Evolutionary conservation across 768 basidiomycete genomes (phyloP).

Genomic region (Mycena indigotica): DNA sequence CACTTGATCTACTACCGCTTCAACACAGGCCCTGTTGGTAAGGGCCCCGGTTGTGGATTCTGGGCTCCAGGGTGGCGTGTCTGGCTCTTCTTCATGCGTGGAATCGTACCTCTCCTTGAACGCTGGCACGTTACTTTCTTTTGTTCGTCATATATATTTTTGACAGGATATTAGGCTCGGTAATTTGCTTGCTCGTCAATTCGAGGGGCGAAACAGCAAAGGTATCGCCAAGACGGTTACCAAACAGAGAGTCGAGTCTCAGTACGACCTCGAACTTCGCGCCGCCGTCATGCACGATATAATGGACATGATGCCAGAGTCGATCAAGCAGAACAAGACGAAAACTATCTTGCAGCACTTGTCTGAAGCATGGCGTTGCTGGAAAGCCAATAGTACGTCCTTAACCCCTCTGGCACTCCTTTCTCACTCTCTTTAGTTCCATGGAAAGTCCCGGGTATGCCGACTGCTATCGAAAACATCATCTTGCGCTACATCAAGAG

Average conservation of each 20-base stretch:
- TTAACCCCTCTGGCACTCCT: neutral
- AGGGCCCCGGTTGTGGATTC: constrained; percentile 98
- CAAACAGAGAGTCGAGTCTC: constrained; percentile 98
- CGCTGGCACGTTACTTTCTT: constrained; percentile 64
- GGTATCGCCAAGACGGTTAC: constrained; percentile 98
- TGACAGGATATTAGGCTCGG: constrained; percentile 60
- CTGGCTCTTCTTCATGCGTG: constrained; percentile 99
- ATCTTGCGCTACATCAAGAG: constrained; percentile 98
- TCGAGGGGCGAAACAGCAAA: constrained; percentile 96
- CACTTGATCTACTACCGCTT: constrained; percentile 98
- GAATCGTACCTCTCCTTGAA: constrained; percentile 96
- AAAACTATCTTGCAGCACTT: constrained; percentile 98
- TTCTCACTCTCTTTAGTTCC: constrained; percentile 58
- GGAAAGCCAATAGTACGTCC: constrained; percentile 85
- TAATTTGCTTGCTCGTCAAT: constrained; percentile 96
- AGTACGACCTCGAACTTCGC: constrained; percentile 95
- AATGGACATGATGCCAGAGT: constrained; percentile 99
- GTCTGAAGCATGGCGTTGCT: constrained; percentile 98
- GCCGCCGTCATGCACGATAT: constrained; percentile 99
- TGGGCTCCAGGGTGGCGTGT: constrained; percentile 99
- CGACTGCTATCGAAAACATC: constrained; percentile 98
- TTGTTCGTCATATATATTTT: neutral
- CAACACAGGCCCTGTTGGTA: constrained; percentile 99
- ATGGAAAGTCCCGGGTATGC: constrained; percentile 99
- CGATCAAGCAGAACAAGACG: constrained; percentile 99